phyloP scores from a whole-genome alignment of 768 basidiomycete genomes.

The Psilocybe cyanescens region DNA sequence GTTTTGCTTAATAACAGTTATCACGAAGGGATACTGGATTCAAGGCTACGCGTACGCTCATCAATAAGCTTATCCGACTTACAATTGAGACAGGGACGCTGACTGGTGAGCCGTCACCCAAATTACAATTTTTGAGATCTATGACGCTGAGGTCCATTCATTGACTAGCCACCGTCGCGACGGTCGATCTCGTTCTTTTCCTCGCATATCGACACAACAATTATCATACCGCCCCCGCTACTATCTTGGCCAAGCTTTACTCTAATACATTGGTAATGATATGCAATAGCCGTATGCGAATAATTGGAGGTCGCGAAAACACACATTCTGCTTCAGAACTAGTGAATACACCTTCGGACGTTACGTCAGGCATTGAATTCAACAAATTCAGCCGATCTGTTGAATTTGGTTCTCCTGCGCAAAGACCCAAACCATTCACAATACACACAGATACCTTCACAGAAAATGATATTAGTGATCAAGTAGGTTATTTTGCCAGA shows the following conservation, averaged over 20 bases:
- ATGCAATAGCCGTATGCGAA: constrained; percentile 18
- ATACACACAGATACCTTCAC: not conserved
- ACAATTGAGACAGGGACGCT: constrained; percentile 33
- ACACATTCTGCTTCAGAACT: not conserved
- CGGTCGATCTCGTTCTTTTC: constrained; percentile 25
- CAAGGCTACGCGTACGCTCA: constrained; percentile 16
- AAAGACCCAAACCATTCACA: not conserved
- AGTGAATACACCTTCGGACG: not conserved
- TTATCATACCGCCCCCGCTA: constrained; percentile 28
- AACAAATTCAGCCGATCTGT: not conserved
- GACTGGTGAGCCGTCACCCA: constrained; percentile 23
- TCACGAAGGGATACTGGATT: constrained; percentile 10
- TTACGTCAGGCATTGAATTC: not conserved
- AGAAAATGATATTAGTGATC: not conserved
- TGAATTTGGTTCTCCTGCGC: not conserved
- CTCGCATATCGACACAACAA: constrained; percentile 14
- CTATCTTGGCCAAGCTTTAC: constrained; percentile 31
- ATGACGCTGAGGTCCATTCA: not conserved
- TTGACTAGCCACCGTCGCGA: constrained; percentile 25
- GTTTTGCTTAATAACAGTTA: not conserved
- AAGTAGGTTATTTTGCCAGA: not conserved
- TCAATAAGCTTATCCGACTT: constrained; percentile 27
- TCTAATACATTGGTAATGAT: constrained; percentile 28
- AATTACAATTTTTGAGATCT: not conserved
- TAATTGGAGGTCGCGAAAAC: not conserved